Conservation (phyloP, 2,329 filamentous ascomycete species). For the Chalara sp. region DNA sequence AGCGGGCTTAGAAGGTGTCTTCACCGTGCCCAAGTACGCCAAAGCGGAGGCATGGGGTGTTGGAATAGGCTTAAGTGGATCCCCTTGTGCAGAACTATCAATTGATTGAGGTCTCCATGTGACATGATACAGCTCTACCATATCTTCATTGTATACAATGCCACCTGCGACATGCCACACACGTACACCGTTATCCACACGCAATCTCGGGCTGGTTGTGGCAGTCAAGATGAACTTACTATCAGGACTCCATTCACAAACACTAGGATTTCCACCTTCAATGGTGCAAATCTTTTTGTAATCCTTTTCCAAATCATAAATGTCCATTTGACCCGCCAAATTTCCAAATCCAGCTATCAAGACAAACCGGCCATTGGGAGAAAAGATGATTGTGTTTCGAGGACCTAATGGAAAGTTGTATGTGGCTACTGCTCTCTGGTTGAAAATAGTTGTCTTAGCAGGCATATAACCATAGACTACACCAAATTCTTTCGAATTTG, state of each 20-base stretch:
- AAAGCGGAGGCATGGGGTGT: slow-evolving; percentile 76
- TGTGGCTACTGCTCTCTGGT: slow-evolving; percentile 72
- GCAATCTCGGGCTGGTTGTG: slow-evolving; percentile 90
- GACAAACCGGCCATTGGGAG: slow-evolving; percentile 86
- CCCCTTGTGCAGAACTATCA: slow-evolving; percentile 51
- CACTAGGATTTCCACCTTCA: slow-evolving; percentile 89
- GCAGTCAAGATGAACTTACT: slow-evolving; percentile 93
- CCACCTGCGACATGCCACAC: slow-evolving; percentile 87
- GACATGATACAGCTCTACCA: slow-evolving; percentile 89
- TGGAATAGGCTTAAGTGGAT: slow-evolving; percentile 70
- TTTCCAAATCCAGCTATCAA: slow-evolving; percentile 96
- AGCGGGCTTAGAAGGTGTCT: slow-evolving; percentile 94
- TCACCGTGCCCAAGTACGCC: slow-evolving; percentile 75
- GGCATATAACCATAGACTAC: slow-evolving; percentile 98
- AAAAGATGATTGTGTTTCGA: slow-evolving; percentile 93
- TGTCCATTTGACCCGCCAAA: slow-evolving; percentile 92
- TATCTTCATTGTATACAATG: slow-evolving; percentile 93
- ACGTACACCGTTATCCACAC: slow-evolving; percentile 93
- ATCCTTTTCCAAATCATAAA: slow-evolving; percentile 93
- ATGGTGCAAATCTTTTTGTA: slow-evolving; percentile 90
- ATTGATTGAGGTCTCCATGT: slow-evolving; percentile 73
- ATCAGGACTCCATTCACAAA: slow-evolving; percentile 96
- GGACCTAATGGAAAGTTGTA: slow-evolving; percentile 83
- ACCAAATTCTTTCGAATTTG: slow-evolving; percentile 95
- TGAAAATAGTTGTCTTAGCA: slow-evolving; percentile 98